Conservation (phyloP, 2,329 filamentous ascomycete genomes). For the Lanzia echinophila region DNA sequence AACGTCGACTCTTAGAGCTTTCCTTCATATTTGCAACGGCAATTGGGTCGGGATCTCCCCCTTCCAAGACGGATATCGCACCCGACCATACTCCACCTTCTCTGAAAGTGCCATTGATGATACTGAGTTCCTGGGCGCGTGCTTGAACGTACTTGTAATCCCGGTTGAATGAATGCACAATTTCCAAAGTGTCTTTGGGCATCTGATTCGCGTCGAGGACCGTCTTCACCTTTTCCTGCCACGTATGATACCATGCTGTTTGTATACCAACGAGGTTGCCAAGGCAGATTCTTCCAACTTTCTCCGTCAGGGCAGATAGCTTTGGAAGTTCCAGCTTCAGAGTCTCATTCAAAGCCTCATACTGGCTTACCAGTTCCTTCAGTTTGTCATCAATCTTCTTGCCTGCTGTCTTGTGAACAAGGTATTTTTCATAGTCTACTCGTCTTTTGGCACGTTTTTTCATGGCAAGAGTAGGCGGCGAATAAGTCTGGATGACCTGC, state of each 20-base stretch:
- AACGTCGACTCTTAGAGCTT: conserved; percentile 20
- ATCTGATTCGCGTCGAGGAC: conserved; percentile 61
- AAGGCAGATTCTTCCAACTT: conserved; percentile 75
- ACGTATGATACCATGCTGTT: conserved; percentile 72
- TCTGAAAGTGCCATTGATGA: conserved; percentile 65
- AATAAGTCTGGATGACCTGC: conserved; percentile 70
- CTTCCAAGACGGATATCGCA: conserved; percentile 36
- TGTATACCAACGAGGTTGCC: conserved; percentile 81
- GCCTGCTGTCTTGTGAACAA: conserved; percentile 68
- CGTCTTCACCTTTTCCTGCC: conserved; percentile 74
- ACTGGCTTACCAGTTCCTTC: conserved; percentile 77
- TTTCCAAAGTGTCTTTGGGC: conserved; percentile 62
- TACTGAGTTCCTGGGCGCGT: conserved; percentile 61
- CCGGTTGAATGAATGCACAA: conserved; percentile 68
- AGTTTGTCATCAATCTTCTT: conserved; percentile 86
- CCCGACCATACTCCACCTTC: conserved; percentile 1
- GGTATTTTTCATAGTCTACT: conserved; percentile 77
- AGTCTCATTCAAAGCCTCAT: conserved; percentile 76
- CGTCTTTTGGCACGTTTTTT: conserved; percentile 92
- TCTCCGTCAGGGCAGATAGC: conserved; percentile 74
- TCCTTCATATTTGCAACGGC: neutral
- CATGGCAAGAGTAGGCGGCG: conserved; percentile 81
- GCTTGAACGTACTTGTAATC: conserved; percentile 75
- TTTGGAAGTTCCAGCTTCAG: conserved; percentile 87
- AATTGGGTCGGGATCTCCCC: conserved; percentile 28